Evolutionary conservation across 1,139 yeast species (phyloP), one percentile per base, ranked within the genome.

Genomic region (Candida pseudoviswanathii): DNA sequence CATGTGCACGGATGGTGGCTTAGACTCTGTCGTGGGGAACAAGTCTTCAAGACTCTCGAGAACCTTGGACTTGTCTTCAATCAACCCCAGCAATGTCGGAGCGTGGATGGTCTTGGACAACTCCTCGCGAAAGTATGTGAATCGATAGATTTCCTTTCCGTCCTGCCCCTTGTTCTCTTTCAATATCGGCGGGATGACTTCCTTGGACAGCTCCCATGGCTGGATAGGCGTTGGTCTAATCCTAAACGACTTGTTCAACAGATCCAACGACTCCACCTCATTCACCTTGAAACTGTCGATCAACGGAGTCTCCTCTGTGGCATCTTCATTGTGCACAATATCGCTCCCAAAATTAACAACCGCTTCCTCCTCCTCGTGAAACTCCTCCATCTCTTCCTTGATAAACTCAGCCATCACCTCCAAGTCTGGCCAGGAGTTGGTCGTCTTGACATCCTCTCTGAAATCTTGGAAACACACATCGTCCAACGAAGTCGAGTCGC

Each of bases 101-200:
- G 97, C 84, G 66, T 94, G 98, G 11, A 94, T 83, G 0, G 99
- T 94, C 11, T 90, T 83, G 21, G 86, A 89, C 57, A 94, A 70
- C 60, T 91, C 96, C 57, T 92, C 97, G 56, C 98, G 77, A 66
- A 94, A 94, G 63, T 92, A 94, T 0, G 98, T 90, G 70, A 89
- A 94, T 53, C 99, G 58, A 51, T 73, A 72, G n/a, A 64, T 50
- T 21, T 63, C 66, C 2, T 66, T 64, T 41, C 63, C 68, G 9
- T 53, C 42, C 32, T 57, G 73, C 38, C 49, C 24, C 16, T 46
- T 44, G 9, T 43, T 46, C n/a, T 47, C 43, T 30, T 47, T 54
- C 46, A 71, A 60, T 29, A 71, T 70, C 3, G 77, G 70, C 16
- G 70, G 68, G 16, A 68, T 59, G 42, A 57, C 60, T 47, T 62